Evolutionary conservation across 1,284 basidiomycete species (phyloP).

Genomic region (Thelephora terrestris): DNA sequence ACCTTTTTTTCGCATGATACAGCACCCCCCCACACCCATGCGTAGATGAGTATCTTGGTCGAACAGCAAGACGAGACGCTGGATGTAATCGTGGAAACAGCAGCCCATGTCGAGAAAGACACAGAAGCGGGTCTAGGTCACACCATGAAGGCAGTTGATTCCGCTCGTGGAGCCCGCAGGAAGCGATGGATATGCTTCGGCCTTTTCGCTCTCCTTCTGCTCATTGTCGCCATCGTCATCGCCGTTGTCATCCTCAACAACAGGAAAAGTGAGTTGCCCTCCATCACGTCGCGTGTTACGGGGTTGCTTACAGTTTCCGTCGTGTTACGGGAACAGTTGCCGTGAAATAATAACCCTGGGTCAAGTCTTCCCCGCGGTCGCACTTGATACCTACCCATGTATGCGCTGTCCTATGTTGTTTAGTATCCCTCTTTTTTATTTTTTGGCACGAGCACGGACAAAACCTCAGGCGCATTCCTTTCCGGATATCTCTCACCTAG

Average conservation of each 20-base stretch:
- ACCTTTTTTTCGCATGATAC: not conserved
- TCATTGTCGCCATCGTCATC: conserved; percentile 41
- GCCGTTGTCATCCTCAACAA: conserved; percentile 34
- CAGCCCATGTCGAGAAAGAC: conserved; percentile 53
- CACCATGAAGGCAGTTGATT: conserved; percentile 63
- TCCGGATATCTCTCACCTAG: no score
- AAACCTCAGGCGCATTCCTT: no score
- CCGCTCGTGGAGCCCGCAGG: conserved; percentile 60
- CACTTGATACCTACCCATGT: no score
- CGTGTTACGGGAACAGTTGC: no score
- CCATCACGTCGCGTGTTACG: no score
- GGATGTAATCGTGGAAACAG: conserved; percentile 50
- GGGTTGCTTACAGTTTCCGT: no score
- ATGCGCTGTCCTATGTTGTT: no score
- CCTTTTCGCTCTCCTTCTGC: conserved; percentile 39
- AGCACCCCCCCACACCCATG: conserved; percentile 2
- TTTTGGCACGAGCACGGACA: no score
- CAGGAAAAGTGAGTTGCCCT: conserved; percentile 2
- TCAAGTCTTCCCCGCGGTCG: no score
- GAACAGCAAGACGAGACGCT: conserved; percentile 75
- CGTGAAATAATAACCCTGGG: no score
- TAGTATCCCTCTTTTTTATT: no score
- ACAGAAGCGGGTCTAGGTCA: conserved; percentile 56
- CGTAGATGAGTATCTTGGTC: conserved; percentile 69
- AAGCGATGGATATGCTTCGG: conserved; percentile 78